Conservation (phyloP, 179 eudicot genomes). For the Beta lomatogona region DNA sequence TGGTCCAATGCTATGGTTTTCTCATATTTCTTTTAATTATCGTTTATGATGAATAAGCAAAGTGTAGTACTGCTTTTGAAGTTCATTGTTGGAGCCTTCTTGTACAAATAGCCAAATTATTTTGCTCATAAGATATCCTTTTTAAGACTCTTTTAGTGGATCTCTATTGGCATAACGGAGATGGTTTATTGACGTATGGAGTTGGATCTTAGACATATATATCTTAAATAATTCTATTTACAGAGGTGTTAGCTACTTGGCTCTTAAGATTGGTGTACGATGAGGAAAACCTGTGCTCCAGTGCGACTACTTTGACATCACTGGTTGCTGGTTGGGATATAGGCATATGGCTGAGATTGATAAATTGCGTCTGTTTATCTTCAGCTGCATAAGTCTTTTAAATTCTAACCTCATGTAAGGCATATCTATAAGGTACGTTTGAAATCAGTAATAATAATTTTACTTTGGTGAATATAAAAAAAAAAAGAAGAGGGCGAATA, state of each 20-base stretch:
- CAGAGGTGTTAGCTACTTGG: neutral
- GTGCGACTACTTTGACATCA: no score
- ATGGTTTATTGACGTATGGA: neutral
- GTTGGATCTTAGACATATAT: neutral
- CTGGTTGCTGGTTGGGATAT: no score
- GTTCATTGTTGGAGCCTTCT: neutral
- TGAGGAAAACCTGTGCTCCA: neutral
- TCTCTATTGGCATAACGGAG: neutral
- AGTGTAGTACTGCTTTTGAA: neutral
- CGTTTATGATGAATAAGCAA: neutral
- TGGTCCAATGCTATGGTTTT: neutral
- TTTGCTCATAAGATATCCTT: neutral
- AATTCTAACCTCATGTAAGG: no score
- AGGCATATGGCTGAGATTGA: no score
- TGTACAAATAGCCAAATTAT: neutral
- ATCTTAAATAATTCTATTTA: neutral
- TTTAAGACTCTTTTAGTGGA: neutral
- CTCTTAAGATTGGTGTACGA: neutral
- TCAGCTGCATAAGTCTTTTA: no score
- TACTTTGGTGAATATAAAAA: no score
- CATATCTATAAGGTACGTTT: no score
- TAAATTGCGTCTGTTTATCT: no score
- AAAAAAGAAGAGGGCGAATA: no score
- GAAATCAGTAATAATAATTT: no score
- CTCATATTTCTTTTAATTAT: neutral